phyloP scores from a whole-genome alignment of 768 basidiomycete genomes.

The Favolaschia claudopus region DNA sequence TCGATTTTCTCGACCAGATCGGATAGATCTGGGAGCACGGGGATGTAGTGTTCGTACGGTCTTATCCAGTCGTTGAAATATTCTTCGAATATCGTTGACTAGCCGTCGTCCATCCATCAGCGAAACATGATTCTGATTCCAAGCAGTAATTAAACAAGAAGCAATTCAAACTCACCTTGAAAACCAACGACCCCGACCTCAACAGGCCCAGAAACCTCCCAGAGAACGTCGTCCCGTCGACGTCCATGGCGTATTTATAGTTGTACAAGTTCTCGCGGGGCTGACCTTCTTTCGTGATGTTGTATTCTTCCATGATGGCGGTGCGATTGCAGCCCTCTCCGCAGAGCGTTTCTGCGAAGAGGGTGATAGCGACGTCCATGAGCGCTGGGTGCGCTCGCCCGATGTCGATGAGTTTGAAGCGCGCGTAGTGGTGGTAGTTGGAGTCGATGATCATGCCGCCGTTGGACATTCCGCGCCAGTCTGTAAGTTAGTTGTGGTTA shows the following conservation, averaged over 20 bases:
- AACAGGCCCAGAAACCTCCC: no score
- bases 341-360: background rate
- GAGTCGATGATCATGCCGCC: background rate
- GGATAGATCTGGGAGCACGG: background rate
- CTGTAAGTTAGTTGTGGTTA: background rate
- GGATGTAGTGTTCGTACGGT: constrained; percentile 5
- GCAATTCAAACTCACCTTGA: no score
- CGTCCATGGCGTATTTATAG: no score
- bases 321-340: no score
- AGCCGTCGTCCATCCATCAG: background rate
- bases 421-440: constrained; percentile 14
- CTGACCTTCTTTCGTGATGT: no score
- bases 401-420: constrained; percentile 5
- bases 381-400: background rate
- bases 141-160: no score
- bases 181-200: no score
- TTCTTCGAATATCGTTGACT: background rate
- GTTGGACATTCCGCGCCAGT: constrained; percentile 10
- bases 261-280: no score
- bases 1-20: background rate
- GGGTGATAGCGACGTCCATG: background rate
- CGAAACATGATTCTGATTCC: no score
- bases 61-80: constrained; percentile 3
- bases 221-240: no score
- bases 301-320: no score